Evolutionary conservation across 129 eudicot genomes (phyloP).

Genomic region (Lactuca saligna): DNA sequence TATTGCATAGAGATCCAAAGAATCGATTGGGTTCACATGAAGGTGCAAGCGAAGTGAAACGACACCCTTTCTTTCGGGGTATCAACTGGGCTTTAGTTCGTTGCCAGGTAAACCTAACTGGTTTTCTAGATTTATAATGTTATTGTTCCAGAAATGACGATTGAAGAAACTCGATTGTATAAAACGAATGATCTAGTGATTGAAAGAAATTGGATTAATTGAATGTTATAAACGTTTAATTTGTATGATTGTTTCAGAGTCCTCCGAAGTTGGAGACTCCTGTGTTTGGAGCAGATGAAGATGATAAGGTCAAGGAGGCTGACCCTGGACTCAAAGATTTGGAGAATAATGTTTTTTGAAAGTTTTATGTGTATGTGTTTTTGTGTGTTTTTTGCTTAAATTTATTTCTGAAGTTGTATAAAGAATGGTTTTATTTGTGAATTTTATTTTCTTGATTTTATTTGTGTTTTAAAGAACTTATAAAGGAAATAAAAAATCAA

Average conservation of each 20-base stretch:
- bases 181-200: background rate
- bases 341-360: constrained; percentile 78
- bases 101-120: constrained; percentile 56
- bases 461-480: background rate
- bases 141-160: background rate
- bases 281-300: constrained; percentile 48
- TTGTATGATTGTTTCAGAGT: constrained; percentile 43
- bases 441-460: background rate
- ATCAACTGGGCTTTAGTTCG: constrained; percentile 94
- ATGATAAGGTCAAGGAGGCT: constrained; percentile 50
- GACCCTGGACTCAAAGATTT: constrained; percentile 79
- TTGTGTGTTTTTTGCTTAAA: constrained; percentile 12
- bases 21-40: constrained; percentile 85
- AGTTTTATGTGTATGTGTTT: constrained; percentile 17
- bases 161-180: background rate
- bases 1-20: constrained; percentile 92
- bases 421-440: constrained; percentile 18
- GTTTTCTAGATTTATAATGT: background rate
- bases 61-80: constrained; percentile 89
- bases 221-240: constrained; percentile 9
- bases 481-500: background rate
- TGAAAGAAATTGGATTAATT: background rate
- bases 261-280: constrained; percentile 86
- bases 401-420: constrained; percentile 10
- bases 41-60: constrained; percentile 92